Percentiles rank a stretch among this genome's conserved stretches.
phyloP scores from a whole-genome alignment of 108 stramenopile species.

The Nitzschia sp. region DNA sequence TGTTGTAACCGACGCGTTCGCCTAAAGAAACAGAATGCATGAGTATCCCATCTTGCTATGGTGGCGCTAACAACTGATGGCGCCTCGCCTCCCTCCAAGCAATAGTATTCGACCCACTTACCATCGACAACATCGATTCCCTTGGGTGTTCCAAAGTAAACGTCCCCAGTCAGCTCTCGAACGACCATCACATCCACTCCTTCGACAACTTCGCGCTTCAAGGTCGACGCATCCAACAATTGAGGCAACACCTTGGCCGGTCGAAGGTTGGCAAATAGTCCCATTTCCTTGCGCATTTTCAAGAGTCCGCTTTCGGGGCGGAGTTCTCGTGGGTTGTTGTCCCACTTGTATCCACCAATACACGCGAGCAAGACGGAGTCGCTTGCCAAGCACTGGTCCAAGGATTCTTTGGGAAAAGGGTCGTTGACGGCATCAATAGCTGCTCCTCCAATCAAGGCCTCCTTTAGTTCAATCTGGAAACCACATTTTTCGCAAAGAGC shows the following conservation, averaged over 20 bases:
- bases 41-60: too few relatives aligned
- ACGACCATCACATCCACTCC: conserved; percentile 99
- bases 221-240: conserved; percentile 92
- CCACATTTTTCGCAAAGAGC: conserved; percentile 63
- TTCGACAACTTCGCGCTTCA: conserved; percentile 97
- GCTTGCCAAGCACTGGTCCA: conserved; percentile 78
- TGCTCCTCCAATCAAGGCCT: conserved; percentile 95
- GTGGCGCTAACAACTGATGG: background rate
- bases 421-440: conserved; percentile 92
- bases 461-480: conserved; percentile 86
- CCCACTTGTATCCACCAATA: conserved; percentile 99
- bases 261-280: conserved; percentile 95
- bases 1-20: conserved; percentile 95
- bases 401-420: conserved; percentile 92
- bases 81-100: background rate
- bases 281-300: conserved; percentile 95
- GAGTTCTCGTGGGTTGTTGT: conserved; percentile 91
- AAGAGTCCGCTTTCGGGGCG: conserved; percentile 95
- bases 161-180: conserved; percentile 97
- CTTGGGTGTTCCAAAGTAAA: conserved; percentile 99
- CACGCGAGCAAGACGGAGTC: conserved; percentile 96
- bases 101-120: conserved; percentile 35
- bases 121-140: conserved; percentile 91
- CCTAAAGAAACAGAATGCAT: conserved; percentile 27
- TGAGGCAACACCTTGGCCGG: conserved; percentile 96